A percentile compares a stretch with the other conserved stretches of the same genome.
Conservation (phyloP, 352 stramenopile genomes). For the Globisporangium iwayamae region DNA sequence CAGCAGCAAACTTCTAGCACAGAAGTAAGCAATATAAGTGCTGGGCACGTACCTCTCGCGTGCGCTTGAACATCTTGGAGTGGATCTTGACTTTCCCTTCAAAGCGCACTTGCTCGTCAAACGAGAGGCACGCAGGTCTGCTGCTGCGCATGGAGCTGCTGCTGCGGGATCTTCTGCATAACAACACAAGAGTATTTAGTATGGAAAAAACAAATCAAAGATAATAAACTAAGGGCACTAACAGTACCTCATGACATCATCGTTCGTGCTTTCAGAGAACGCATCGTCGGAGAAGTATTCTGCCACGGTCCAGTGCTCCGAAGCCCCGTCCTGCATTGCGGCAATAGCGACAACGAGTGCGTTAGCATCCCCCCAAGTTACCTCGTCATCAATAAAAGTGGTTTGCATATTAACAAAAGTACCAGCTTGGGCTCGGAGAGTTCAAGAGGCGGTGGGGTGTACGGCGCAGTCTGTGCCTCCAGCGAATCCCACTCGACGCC, state of each 20-base stretch:
- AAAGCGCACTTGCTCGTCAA: conserved; percentile 66
- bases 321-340: conserved; percentile 53
- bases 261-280: conserved; percentile 72
- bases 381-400: not conserved
- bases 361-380: not conserved
- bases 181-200: not conserved
- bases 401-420: not conserved
- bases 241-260: conserved; percentile 26
- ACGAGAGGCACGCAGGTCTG: conserved; percentile 51
- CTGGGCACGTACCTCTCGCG: conserved; percentile 41
- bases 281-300: conserved; percentile 78
- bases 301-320: conserved; percentile 75
- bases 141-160: conserved; percentile 57
- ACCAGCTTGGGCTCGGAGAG: conserved; percentile 63
- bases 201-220: not conserved
- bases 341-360: not conserved
- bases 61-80: conserved; percentile 77
- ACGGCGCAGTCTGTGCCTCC: conserved; percentile 48
- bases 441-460: conserved; percentile 46
- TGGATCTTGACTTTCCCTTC: conserved; percentile 77
- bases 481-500: conserved; percentile 72
- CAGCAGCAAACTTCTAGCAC: not conserved
- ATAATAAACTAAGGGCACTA: not conserved
- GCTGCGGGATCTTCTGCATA: conserved; percentile 51
- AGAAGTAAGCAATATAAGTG: not conserved